Evolutionary conservation across 176 grass and related monocot species (phyloP).

Genomic region (Luzula sylvatica): DNA sequence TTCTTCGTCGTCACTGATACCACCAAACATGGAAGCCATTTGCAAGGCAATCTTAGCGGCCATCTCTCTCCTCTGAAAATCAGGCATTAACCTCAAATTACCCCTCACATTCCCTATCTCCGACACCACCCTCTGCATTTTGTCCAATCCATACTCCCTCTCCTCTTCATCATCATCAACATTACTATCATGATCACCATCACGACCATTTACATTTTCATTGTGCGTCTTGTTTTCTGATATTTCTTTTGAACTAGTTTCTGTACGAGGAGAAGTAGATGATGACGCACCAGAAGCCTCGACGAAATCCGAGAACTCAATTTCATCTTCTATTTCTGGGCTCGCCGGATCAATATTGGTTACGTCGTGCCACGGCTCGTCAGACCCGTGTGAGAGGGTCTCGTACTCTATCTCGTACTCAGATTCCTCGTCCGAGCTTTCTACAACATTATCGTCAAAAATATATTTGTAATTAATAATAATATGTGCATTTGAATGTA

Average conservation of each 20-base stretch:
- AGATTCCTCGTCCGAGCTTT: slow-evolving; percentile 69
- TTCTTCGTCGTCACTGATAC: slow-evolving; percentile 47
- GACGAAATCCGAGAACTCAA: slow-evolving; percentile 25
- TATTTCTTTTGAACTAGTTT: slow-evolving; percentile 22
- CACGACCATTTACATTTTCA: slow-evolving; percentile 7
- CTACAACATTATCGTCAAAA: slow-evolving; percentile 27
- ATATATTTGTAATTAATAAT: neutral
- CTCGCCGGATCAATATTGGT: slow-evolving; percentile 39
- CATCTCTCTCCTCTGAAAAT: slow-evolving; percentile 88
- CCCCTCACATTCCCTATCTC: slow-evolving; percentile 76
- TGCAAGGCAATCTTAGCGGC: slow-evolving; percentile 74
- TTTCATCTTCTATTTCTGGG: slow-evolving; percentile 33
- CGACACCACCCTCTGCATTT: slow-evolving; percentile 70
- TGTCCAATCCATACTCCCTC: slow-evolving; percentile 65
- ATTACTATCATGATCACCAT: slow-evolving; percentile 8
- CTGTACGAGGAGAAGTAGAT: slow-evolving; percentile 23
- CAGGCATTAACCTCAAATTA: slow-evolving; percentile 80
- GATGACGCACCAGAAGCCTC: slow-evolving; percentile 4
- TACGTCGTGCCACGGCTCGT: slow-evolving; percentile 55
- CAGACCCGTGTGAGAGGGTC: slow-evolving; percentile 81
- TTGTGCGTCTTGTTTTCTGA: slow-evolving; percentile 8
- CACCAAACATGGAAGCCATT: slow-evolving; percentile 88
- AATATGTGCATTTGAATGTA: neutral
- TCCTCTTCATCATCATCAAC: slow-evolving; percentile 33
- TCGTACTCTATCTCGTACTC: slow-evolving; percentile 79